These are phyloP conservation scores for Talaromyces sp. DNA, from an alignment of 2,329 filamentous ascomycete species.

Conservation along the genomic window DNA sequence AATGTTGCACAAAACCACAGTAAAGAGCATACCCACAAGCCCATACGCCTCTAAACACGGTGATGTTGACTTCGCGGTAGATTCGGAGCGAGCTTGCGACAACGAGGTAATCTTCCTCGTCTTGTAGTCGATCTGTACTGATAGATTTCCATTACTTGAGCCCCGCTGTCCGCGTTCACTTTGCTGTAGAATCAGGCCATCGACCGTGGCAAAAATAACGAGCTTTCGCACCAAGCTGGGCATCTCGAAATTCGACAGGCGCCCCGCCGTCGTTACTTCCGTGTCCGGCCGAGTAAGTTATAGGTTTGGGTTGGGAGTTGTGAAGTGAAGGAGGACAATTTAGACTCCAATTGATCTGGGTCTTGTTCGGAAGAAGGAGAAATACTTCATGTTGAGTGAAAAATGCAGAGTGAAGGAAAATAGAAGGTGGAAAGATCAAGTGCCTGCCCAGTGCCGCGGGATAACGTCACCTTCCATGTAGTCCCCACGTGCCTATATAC, in stretches of 20 bases:
- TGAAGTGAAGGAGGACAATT: background rate
- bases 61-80: slow-evolving; percentile 29
- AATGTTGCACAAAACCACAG: no score
- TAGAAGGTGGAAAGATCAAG: background rate
- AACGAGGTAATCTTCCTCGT: slow-evolving; percentile 52
- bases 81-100: slow-evolving; percentile 30
- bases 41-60: slow-evolving; percentile 48
- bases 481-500: background rate
- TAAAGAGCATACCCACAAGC: slow-evolving; percentile 52
- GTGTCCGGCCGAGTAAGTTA: background rate
- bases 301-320: background rate
- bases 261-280: background rate
- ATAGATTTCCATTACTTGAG: slow-evolving; percentile 30
- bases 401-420: background rate
- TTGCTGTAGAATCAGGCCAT: slow-evolving; percentile 78
- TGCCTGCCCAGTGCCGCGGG: background rate
- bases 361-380: background rate
- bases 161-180: slow-evolving; percentile 44
- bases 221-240: slow-evolving; percentile 75
- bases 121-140: slow-evolving; percentile 69
- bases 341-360: background rate
- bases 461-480: slow-evolving; percentile 3
- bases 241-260: slow-evolving; percentile 50
- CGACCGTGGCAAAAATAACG: slow-evolving; percentile 72
- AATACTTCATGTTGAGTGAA: background rate